phyloP scores from a whole-genome alignment of 1,284 basidiomycete species.

The Cryptococcus neoformans region DNA sequence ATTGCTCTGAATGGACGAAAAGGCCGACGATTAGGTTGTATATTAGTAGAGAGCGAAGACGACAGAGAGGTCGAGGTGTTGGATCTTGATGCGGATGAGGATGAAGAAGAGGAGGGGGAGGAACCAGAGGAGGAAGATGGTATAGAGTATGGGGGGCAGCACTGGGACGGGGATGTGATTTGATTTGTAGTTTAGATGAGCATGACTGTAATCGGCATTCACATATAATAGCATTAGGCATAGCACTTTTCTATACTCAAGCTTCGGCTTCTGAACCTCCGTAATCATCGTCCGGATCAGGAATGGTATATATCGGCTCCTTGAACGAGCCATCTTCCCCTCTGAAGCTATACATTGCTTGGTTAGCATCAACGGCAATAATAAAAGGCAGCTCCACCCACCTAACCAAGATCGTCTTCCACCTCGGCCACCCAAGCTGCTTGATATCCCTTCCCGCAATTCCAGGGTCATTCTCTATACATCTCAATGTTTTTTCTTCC shows the following conservation, averaged over 20 bases:
- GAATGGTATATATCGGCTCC: conserved; percentile 34
- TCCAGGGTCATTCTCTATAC: neutral
- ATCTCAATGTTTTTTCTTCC: neutral
- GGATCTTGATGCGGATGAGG: conserved; percentile 40
- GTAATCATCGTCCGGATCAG: conserved; percentile 29
- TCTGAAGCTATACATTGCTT: conserved; percentile 20
- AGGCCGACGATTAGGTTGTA: conserved; percentile 35
- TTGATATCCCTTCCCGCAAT: conserved; percentile 11
- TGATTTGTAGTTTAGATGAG: neutral
- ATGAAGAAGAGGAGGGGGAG: conserved; percentile 27
- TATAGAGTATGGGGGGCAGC: conserved; percentile 11
- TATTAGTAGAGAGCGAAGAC: conserved; percentile 18
- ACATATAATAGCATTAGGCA: too few relatives aligned
- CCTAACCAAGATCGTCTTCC: conserved; percentile 42
- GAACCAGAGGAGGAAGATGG: conserved; percentile 22
- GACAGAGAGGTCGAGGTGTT: conserved; percentile 31
- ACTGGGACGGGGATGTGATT: conserved; percentile 6
- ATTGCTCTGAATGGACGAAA: conserved; percentile 37
- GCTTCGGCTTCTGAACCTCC: neutral
- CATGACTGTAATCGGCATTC: neutral
- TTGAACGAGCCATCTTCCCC: conserved; percentile 26
- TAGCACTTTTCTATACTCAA: neutral
- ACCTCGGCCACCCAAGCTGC: conserved; percentile 30
- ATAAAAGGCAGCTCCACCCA: conserved; percentile 12
- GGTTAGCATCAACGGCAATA: neutral